Conservation (phyloP, 2,329 filamentous ascomycete species). For the Fusarium veterinarium region DNA sequence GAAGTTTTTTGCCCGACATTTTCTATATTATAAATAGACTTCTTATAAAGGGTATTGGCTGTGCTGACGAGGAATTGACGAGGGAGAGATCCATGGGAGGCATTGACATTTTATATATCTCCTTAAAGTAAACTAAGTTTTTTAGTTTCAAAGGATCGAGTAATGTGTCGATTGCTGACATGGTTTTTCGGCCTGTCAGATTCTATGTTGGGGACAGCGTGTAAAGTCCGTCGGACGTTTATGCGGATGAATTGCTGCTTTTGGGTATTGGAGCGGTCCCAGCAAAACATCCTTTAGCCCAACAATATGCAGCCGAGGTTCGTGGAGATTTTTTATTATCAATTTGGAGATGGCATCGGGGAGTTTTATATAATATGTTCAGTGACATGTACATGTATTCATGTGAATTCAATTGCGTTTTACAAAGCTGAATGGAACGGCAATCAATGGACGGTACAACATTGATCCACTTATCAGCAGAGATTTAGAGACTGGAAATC, state of each 20-base stretch:
- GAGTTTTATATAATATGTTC: neutral
- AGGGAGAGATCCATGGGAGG: neutral
- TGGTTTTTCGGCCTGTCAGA: conserved; percentile 4
- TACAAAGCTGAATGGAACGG: neutral
- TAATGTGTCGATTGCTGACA: conserved; percentile 8
- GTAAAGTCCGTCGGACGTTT: conserved; percentile 22
- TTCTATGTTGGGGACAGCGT: conserved; percentile 3
- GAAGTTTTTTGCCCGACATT: conserved; percentile 37
- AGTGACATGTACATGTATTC: neutral
- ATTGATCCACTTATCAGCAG: neutral
- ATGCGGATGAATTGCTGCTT: conserved; percentile 16
- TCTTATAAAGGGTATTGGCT: neutral
- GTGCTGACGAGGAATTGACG: neutral
- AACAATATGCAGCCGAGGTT: conserved; percentile 18
- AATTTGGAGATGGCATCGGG: neutral
- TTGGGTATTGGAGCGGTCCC: conserved; percentile 10
- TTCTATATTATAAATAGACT: neutral
- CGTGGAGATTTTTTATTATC: neutral
- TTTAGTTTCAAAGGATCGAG: neutral
- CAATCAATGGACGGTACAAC: neutral
- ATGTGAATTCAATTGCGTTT: neutral
- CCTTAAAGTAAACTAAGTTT: neutral
- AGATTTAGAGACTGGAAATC: neutral
- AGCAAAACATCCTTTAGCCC: conserved; percentile 8
- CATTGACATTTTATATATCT: neutral